A percentile compares a stretch with the other conserved stretches of the same genome.
phyloP scores from a whole-genome alignment of 306 rosid species.

The Malus domestica region DNA sequence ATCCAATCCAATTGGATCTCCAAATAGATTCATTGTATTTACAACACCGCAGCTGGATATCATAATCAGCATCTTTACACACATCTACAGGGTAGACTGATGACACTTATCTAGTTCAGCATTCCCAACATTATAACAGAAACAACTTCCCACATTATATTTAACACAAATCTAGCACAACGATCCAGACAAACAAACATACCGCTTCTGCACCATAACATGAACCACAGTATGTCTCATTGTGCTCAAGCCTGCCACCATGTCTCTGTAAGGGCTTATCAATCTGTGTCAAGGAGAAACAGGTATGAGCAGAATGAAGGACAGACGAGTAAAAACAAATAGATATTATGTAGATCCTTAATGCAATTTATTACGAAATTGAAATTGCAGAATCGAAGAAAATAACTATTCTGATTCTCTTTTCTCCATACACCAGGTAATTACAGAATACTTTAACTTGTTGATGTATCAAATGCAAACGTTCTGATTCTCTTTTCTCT shows the following conservation, averaged over 20 bases:
- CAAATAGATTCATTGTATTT: neutral
- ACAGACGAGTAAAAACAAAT: constrained; percentile 1
- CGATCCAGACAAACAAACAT: constrained; percentile 24
- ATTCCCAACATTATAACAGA: neutral
- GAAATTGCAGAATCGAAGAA: neutral
- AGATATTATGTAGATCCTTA: neutral
- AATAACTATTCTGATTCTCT: neutral
- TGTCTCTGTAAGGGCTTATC: constrained; percentile 90
- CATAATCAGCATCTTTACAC: neutral
- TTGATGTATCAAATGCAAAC: neutral
- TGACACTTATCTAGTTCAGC: neutral
- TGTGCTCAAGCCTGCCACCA: constrained; percentile 98
- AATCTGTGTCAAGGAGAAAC: constrained; percentile 46
- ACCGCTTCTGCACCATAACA: constrained; percentile 92
- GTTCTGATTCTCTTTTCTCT: neutral
- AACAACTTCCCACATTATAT: neutral
- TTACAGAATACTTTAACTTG: neutral
- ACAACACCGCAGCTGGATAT: neutral
- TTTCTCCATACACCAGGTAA: neutral
- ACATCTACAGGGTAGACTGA: neutral
- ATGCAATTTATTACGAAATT: neutral
- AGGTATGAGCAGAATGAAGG: constrained; percentile 11
- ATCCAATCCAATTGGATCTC: neutral
- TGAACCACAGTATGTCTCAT: constrained; percentile 97
- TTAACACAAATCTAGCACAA: neutral